phyloP scores from a whole-genome alignment of 345 rosid genomes.

The Arabidopsis suecica region DNA sequence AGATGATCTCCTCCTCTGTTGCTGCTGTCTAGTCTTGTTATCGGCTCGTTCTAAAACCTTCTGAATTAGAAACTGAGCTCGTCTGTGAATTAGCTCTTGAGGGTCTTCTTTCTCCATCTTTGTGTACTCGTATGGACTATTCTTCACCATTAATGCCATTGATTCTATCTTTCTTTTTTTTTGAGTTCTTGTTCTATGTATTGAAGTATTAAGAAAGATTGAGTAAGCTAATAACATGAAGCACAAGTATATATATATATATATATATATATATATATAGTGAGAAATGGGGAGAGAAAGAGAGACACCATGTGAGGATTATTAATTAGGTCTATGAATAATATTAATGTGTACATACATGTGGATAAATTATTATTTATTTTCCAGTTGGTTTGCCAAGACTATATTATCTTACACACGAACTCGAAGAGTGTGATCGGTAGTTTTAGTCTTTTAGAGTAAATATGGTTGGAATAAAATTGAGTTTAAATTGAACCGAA shows the following conservation, averaged over 20 bases:
- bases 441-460: no score
- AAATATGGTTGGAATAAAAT: no score
- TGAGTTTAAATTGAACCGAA: no score
- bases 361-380: background rate
- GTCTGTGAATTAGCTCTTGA: slow-evolving; percentile 62
- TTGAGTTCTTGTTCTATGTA: slow-evolving; percentile 15
- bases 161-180: background rate
- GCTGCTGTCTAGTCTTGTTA: slow-evolving; percentile 22
- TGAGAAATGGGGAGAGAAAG: background rate
- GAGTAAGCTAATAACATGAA: slow-evolving; percentile 35
- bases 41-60: slow-evolving; percentile 64
- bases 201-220: slow-evolving; percentile 25
- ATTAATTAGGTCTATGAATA: slow-evolving; percentile 33
- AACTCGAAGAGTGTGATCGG: no score
- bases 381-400: slow-evolving; percentile 4
- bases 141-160: slow-evolving; percentile 42
- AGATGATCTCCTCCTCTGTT: slow-evolving; percentile 38
- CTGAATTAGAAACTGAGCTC: slow-evolving; percentile 85
- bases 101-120: slow-evolving; percentile 76
- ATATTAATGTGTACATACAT: slow-evolving; percentile 28
- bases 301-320: slow-evolving; percentile 38
- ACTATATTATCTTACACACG: background rate
- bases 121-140: slow-evolving; percentile 52
- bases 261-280: slow-evolving; percentile 10
- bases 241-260: background rate